Percentiles rank a stretch among this genome's conserved stretches.
phyloP scores from a whole-genome alignment of 768 basidiomycete species.

The Leucogyrophana mollusca region DNA sequence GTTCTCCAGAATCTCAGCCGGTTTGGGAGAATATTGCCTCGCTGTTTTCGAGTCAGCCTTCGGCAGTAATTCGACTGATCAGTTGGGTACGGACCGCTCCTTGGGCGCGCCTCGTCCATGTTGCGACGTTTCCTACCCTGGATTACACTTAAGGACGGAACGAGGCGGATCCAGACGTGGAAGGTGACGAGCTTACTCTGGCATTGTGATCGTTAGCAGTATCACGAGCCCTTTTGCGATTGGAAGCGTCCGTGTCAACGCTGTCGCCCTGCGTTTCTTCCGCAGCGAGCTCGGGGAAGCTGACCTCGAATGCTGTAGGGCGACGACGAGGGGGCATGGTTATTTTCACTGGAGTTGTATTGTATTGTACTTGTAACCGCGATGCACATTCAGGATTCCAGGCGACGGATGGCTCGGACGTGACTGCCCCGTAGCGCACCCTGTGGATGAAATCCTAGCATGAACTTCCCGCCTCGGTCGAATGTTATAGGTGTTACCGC shows the following conservation, averaged over 20 bases:
- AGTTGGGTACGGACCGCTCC: conserved; percentile 11
- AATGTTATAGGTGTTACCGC: too few relatives aligned
- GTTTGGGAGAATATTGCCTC: conserved; percentile 35
- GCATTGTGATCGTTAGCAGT: conserved; percentile 4
- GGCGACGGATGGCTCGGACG: too few relatives aligned
- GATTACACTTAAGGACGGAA: neutral
- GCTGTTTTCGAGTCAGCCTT: conserved; percentile 25
- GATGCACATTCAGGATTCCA: too few relatives aligned
- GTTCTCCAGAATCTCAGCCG: conserved; percentile 35
- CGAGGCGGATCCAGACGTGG: neutral
- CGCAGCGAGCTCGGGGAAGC: conserved; percentile 43
- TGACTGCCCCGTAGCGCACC: too few relatives aligned
- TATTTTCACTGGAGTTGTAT: conserved; percentile 11
- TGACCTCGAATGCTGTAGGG: conserved; percentile 54
- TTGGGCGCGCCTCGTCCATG: conserved; percentile 14
- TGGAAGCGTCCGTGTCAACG: conserved; percentile 16
- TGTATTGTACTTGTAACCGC: too few relatives aligned
- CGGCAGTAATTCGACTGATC: conserved; percentile 4
- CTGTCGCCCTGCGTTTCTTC: conserved; percentile 19
- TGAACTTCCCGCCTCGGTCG: too few relatives aligned
- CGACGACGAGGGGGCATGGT: conserved; percentile 40
- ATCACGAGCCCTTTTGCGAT: conserved; percentile 25
- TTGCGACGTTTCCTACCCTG: conserved; percentile 28
- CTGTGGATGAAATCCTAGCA: too few relatives aligned
- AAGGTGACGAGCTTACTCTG: conserved; percentile 12